Conservation (phyloP, 345 rosid genomes). For the Eucalyptus erythrocorys region DNA sequence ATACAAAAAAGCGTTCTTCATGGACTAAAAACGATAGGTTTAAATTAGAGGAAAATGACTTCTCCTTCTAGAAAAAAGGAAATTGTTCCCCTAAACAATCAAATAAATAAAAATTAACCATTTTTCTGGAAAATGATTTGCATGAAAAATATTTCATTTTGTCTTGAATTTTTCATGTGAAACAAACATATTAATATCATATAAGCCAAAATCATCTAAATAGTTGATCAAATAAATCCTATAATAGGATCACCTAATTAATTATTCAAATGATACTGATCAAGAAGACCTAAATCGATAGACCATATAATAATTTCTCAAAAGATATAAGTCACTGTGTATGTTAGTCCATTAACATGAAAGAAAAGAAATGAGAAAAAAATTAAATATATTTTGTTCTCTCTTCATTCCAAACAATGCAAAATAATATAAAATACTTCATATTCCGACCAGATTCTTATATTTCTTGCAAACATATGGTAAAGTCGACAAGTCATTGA, state of each 20-base stretch:
- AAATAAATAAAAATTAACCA: background rate
- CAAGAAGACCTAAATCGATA: background rate
- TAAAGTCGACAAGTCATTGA: background rate
- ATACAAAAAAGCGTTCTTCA: background rate
- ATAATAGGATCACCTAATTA: background rate
- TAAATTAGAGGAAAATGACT: background rate
- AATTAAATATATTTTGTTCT: background rate
- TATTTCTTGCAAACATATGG: background rate
- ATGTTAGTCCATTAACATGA: background rate
- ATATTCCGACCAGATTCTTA: background rate
- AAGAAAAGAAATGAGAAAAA: background rate
- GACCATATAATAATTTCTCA: background rate
- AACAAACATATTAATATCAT: background rate
- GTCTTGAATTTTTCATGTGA: background rate
- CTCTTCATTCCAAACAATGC: background rate
- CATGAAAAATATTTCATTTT: background rate
- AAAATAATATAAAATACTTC: background rate
- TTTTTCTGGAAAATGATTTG: background rate
- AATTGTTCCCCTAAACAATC: background rate
- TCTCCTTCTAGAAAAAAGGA: background rate
- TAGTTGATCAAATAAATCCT: accelerated
- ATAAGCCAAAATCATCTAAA: accelerated
- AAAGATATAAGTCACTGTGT: background rate
- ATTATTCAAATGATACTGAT: background rate
- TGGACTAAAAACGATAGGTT: background rate